These are phyloP conservation scores for Mycena pura DNA, from an alignment of 768 basidiomycete species.

Conservation along the genomic window DNA sequence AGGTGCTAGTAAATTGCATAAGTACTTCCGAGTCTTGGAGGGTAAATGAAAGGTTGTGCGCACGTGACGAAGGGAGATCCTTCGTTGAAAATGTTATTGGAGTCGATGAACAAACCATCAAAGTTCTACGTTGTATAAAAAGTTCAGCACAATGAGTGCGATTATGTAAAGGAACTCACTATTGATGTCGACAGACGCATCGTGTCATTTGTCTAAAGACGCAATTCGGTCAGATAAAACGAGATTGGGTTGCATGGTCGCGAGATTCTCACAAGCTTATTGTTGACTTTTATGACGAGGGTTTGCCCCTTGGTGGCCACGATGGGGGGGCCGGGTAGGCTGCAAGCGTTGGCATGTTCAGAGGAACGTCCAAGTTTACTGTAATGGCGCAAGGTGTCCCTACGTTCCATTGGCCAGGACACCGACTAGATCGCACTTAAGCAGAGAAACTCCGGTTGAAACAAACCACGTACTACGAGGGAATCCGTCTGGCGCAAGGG, in stretches of 20 bases:
- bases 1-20: background rate
- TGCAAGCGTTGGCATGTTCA: background rate
- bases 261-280: constrained; percentile 9
- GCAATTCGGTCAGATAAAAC: background rate
- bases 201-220: constrained; percentile 9
- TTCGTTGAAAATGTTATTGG: constrained; percentile 6
- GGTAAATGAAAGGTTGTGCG: background rate
- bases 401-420: constrained; percentile 17
- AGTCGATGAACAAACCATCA: constrained; percentile 13
- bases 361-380: background rate
- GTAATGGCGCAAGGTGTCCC: background rate
- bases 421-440: background rate
- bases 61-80: constrained; percentile 19
- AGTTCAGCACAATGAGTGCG: background rate
- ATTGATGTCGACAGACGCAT: constrained; percentile 18
- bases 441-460: background rate
- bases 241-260: background rate
- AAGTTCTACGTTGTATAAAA: constrained; percentile 6
- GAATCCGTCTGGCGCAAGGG: constrained; percentile 46
- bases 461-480: constrained; percentile 10
- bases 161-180: background rate
- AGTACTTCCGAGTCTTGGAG: background rate
- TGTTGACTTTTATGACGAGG: constrained; percentile 12
- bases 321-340: constrained; percentile 19
- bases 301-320: constrained; percentile 17